Conservation (phyloP, 129 eudicot species). For the Helichrysum umbraculigerum region DNA sequence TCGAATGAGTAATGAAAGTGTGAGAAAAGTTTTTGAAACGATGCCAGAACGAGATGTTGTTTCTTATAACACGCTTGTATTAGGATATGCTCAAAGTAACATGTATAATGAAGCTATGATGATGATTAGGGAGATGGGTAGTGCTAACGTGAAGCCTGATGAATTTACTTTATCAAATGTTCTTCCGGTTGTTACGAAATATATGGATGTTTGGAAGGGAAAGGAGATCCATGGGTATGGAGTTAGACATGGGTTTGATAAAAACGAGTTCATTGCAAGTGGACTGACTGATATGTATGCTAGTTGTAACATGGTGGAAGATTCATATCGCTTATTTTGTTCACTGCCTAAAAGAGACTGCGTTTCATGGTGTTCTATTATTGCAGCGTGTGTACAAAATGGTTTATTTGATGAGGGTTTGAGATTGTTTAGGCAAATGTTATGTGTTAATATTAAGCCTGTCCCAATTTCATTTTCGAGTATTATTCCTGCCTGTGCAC, state of each 20-base stretch:
- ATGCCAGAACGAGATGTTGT: slow-evolving; percentile 63
- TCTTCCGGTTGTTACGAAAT: slow-evolving; percentile 59
- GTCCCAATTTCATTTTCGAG: slow-evolving; percentile 51
- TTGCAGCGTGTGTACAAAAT: slow-evolving; percentile 69
- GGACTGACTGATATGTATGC: slow-evolving; percentile 78
- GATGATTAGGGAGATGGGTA: slow-evolving; percentile 59
- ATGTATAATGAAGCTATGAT: slow-evolving; percentile 53
- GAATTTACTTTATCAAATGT: slow-evolving; percentile 64
- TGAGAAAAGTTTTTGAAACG: slow-evolving; percentile 61
- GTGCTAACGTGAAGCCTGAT: slow-evolving; percentile 59
- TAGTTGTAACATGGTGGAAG: slow-evolving; percentile 54
- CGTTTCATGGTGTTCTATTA: slow-evolving; percentile 64
- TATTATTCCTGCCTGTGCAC: slow-evolving; percentile 81
- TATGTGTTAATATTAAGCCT: slow-evolving; percentile 48
- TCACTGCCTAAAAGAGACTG: slow-evolving; percentile 44
- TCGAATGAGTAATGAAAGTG: slow-evolving; percentile 33
- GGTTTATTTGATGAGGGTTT: slow-evolving; percentile 73
- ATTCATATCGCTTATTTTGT: slow-evolving; percentile 54
- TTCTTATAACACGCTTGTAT: slow-evolving; percentile 72
- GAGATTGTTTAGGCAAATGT: slow-evolving; percentile 62
- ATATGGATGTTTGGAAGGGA: slow-evolving; percentile 60
- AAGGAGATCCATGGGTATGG: slow-evolving; percentile 85
- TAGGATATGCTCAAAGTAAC: slow-evolving; percentile 60
- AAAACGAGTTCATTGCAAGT: slow-evolving; percentile 54
- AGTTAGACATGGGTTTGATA: slow-evolving; percentile 53